Base-by-base conservation (phyloP, 768 basidiomycete genomes). In the Gelatoporia subvermispora region DNA sequence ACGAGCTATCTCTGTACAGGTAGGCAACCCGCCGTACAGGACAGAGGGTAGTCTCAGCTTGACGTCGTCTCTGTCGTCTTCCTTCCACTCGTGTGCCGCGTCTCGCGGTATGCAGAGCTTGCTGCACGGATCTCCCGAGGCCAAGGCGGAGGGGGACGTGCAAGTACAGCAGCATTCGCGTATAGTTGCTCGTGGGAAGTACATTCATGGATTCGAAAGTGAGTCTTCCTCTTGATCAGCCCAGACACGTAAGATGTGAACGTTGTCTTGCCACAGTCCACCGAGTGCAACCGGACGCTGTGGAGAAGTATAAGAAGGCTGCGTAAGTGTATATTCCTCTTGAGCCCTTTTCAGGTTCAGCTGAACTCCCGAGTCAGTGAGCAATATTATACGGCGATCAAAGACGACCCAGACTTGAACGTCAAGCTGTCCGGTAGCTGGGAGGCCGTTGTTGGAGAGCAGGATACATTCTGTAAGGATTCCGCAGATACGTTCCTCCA, bases 391-490 rank as follows among this genome's bases (percentile, higher is more conserved):
- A 76, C 77, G 18, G 85, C 85, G 16, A 73, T 98, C 51, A 84
- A 83, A 65, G 76, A 81, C 43, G 88, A 91, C 57, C 65, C 81
- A 21, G 74, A 79, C 36, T 65, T 93, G 43, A 77, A 85, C 45
- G 85, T 95, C 48, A 93, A 95, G 65, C 74, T 98, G 50, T 91
- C 88, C 1, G 96, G 95, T 18, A 89, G 84, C 58, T 99, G 93
- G 90, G 94, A 98, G 68, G 84, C 86, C 1, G 59, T 89, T 17
- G 79, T 98, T 24, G 96, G 96, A 36, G 83, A 91, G 50, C 86
- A 93, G 51, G 96, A 97, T 60, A 84, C 80, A 2, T 95, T 92
- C 64, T 73, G 82, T 81, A 42, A 51, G 74, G 56, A n/a, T 25
- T 43, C n/a, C 31, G 21, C 23, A 4, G 16, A 4, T 11, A 28